These are phyloP conservation scores for Apocynum venetum DNA, from an alignment of 257 asterid genomes.

Conservation along the genomic window DNA sequence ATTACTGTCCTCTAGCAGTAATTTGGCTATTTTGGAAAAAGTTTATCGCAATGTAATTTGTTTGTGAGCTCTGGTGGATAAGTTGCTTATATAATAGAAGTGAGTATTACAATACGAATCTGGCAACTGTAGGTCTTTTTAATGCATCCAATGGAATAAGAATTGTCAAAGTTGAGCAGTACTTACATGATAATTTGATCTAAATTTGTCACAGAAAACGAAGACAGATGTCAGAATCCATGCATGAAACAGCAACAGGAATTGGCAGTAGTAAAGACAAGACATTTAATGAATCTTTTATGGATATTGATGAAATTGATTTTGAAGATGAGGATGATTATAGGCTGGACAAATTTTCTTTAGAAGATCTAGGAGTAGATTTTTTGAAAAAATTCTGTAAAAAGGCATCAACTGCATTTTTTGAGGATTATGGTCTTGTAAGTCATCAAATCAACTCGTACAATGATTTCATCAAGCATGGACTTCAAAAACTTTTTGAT, in stretches of 20 bases:
- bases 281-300: slow-evolving; percentile 15
- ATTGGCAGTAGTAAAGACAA: slow-evolving; percentile 21
- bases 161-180: neutral
- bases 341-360: slow-evolving; percentile 28
- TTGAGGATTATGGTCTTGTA: slow-evolving; percentile 69
- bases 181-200: neutral
- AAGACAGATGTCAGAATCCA: neutral
- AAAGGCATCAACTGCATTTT: slow-evolving; percentile 64
- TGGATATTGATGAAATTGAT: slow-evolving; percentile 46
- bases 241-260: slow-evolving; percentile 15
- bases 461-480: slow-evolving; percentile 58
- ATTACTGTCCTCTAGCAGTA: neutral
- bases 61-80: neutral
- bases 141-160: neutral
- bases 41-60: neutral
- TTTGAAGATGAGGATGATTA: slow-evolving; percentile 48
- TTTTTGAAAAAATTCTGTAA: slow-evolving; percentile 47
- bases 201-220: neutral
- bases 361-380: slow-evolving; percentile 45
- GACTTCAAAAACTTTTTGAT: slow-evolving; percentile 66
- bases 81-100: neutral
- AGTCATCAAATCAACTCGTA: slow-evolving; percentile 87
- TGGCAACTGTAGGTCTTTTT: neutral
- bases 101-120: neutral
- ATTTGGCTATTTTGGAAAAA: neutral